Base-by-base conservation (phyloP, 129 eudicot genomes). In the Chrysanthemum makinoi region DNA sequence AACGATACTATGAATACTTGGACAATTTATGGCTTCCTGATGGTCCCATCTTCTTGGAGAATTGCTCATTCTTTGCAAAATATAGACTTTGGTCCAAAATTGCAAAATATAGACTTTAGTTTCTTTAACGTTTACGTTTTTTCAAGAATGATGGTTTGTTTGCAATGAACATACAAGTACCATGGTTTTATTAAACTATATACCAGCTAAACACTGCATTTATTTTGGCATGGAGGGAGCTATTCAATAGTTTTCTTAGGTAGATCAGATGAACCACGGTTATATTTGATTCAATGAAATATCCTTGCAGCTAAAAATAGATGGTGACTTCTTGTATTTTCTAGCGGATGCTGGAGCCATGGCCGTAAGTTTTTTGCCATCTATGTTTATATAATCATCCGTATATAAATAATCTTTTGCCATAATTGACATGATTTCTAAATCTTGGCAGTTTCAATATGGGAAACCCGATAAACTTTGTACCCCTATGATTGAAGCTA, bases 311-410 rank as follows among this genome's bases (percentile, higher is more conserved):
- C 92, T 95, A 49, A 79, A 55, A 68, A 83, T 78, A 68, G 88
- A 95, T 76, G 99, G 94, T 0, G 99, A 90, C 77, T 95, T 95
- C 86, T 77, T 95, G 78, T 90, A 87, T 81, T 87, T 82, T 79
- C 85, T 95, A 72, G 99, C 99, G 0, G 99, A 95, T 88, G 99
- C 97, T 74, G 96, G 94, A 46, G 99, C 84, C 62, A 87, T 68
- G 15, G 99, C 97, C 53, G 97, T 90, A 85, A 58, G 85, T 79
- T 12, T 54, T 24, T 55, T 52, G 14, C n/a, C n/a, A n/a, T n/a
- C n/a, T n/a, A n/a, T n/a, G n/a, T n/a, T n/a, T n/a, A n/a, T n/a
- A n/a, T n/a, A n/a, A n/a, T n/a, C n/a, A n/a, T n/a, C n/a, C n/a
- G n/a, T n/a, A n/a, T n/a, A n/a, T n/a, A 35, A n/a, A n/a, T 59